Conservation (phyloP, 106 monocot genomes). For the Apostasia shenzhenica region DNA sequence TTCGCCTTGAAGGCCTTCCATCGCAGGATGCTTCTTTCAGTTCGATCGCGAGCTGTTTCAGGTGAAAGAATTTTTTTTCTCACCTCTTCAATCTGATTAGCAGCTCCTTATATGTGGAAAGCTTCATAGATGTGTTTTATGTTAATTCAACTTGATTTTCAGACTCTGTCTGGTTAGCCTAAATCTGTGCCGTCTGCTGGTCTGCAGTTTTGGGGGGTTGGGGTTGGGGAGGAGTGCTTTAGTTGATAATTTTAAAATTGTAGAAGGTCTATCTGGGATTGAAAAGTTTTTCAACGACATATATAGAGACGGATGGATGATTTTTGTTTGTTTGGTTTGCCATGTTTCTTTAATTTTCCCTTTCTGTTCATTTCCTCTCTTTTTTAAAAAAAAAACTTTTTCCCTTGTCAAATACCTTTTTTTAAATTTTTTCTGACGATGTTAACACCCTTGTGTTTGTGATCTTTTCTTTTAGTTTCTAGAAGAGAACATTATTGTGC, state of each 20-base stretch:
- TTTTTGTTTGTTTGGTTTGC: too few species aligned
- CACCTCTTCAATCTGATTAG: neutral
- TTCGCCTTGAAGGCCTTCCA: neutral
- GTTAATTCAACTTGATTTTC: neutral
- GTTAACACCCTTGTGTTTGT: too few species aligned
- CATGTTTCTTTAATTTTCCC: too few species aligned
- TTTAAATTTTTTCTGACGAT: too few species aligned
- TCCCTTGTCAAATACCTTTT: too few species aligned
- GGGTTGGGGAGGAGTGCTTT: neutral
- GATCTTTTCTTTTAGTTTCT: too few species aligned
- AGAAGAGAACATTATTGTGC: too few species aligned
- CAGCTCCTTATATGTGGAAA: neutral
- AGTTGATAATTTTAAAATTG: neutral
- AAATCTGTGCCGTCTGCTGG: neutral
- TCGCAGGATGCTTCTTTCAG: slow-evolving; percentile 13
- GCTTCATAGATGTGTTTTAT: neutral
- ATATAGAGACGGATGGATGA: too few species aligned
- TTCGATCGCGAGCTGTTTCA: slow-evolving; percentile 30
- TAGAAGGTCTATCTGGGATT: too few species aligned
- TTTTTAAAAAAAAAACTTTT: too few species aligned
- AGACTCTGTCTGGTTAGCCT: neutral
- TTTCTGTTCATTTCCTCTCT: too few species aligned
- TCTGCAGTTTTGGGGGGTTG: neutral
- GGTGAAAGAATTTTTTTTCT: slow-evolving; percentile 16
- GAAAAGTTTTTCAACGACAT: too few species aligned